Base-by-base conservation (phyloP, 2,329 filamentous ascomycete genomes). In the Claviceps paspali region DNA sequence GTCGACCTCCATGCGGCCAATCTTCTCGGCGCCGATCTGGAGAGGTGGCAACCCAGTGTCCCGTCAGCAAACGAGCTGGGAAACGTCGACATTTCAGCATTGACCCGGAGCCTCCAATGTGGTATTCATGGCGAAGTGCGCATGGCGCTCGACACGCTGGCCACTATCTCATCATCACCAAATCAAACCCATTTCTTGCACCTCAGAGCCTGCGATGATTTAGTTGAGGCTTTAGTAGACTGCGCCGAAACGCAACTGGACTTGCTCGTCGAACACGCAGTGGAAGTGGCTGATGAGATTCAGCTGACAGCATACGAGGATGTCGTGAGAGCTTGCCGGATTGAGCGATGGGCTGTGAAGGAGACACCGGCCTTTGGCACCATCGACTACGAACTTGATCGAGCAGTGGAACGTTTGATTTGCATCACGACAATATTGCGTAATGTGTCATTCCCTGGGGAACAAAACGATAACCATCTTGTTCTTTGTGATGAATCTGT, bases 371-470 rank as follows among this genome's bases (percentile, higher is more conserved):
- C 73, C 26, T 81, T 91, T 52, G 88, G 85, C 2, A 82, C 79
- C 3, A 61, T 69, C 11, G 80, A 79, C 22, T 88, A 94, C 54
- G 76, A 88, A 36, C 70, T 95, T 2, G 84, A 94, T 50, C 76
- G 82, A 35, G 82, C 87, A 2, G 86, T 87, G 4, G 87, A 95
- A 48, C 76, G 81, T 41, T 60, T 98, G 33, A 78, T 96, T 39
- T 92, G 86, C 51, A 81, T 96, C 45, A 93, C 86, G 1, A 93
- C 85, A 0, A 87, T 95, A 39, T 61, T 98, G 33, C 80, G 91
- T 41, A 98, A 98, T 48, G 70, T 95, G 12, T 96, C 91, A 0
- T 95, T 94, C 55, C 54, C 81, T 71, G 59, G 74, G 28, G 60
- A 63, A 23, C 51, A 59, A 29, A 60, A 75, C 38, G 53, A 60